These are phyloP conservation scores for Alnus glutinosa DNA, from an alignment of 306 rosid species.

Conservation along the genomic window DNA sequence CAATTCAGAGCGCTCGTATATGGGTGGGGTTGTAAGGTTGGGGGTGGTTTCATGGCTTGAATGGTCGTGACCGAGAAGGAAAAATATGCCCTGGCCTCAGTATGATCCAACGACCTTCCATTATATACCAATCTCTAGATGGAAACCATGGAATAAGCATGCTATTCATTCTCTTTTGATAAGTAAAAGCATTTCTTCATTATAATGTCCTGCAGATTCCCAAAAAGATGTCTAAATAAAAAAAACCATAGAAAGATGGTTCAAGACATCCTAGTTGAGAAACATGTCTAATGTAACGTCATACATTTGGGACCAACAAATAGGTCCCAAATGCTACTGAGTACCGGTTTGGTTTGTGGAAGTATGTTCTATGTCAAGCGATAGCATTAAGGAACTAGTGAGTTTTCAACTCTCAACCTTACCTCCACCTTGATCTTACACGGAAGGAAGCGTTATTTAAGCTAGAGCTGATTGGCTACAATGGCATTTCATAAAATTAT, in stretches of 20 bases:
- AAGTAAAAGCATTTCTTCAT: not conserved
- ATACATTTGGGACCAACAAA: not conserved
- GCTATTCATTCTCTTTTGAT: not conserved
- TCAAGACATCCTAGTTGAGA: not conserved
- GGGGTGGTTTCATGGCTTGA: not conserved
- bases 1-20: not conserved
- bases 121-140: not conserved
- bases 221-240: not conserved
- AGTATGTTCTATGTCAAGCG: not conserved
- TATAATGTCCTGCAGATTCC: not conserved
- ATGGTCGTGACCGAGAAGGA: not conserved
- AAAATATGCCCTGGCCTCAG: not conserved
- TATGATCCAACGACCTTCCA: not conserved
- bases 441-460: not conserved
- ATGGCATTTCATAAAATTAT: not conserved
- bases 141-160: not conserved
- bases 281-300: not conserved
- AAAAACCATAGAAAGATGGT: not conserved
- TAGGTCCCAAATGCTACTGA: not conserved
- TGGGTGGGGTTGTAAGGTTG: too few relatives aligned
- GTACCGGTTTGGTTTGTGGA: not conserved
- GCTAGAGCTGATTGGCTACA: not conserved
- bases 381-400: not conserved
- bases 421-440: conserved; percentile 2
- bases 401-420: not conserved